Conservation (phyloP, 192 early-diverging fungal genomes). For the Thamnidium elegans region DNA sequence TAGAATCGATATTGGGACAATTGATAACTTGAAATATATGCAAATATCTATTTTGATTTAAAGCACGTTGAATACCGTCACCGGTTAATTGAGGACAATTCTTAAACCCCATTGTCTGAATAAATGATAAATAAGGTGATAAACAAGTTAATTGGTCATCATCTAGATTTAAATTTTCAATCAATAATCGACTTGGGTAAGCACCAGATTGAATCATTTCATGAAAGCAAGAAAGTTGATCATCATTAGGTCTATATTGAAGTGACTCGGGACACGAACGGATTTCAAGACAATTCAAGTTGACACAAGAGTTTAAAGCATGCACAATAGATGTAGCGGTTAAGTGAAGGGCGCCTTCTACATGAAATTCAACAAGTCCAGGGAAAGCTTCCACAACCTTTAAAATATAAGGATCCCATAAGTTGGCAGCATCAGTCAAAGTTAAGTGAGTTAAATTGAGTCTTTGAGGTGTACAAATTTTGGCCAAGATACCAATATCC, state of each 20-base stretch:
- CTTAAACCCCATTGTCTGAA: slow-evolving; percentile 5
- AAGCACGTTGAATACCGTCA: neutral
- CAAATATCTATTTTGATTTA: neutral
- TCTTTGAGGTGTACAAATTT: neutral
- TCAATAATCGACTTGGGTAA: neutral
- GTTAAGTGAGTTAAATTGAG: slow-evolving; percentile 10
- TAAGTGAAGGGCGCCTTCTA: neutral
- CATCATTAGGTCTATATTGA: too few relatives aligned
- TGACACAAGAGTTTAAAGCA: neutral
- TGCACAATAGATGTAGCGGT: neutral
- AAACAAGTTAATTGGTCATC: neutral
- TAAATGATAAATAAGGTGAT: neutral
- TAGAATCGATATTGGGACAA: neutral
- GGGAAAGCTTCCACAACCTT: slow-evolving; percentile 1
- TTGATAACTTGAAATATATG: neutral
- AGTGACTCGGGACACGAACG: neutral
- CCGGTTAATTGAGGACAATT: neutral
- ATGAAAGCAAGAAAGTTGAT: neutral
- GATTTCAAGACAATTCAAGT: neutral
- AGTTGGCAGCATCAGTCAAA: slow-evolving; percentile 26
- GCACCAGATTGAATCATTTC: neutral
- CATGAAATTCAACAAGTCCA: neutral
- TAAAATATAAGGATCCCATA: slow-evolving; percentile 3
- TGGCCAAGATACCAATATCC: neutral
- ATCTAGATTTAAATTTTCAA: neutral